Evolutionary conservation across 2,329 filamentous ascomycete species (phyloP), one percentile per base, ranked within the genome.

Genomic region (Macrophomina pseudophaseolina): DNA sequence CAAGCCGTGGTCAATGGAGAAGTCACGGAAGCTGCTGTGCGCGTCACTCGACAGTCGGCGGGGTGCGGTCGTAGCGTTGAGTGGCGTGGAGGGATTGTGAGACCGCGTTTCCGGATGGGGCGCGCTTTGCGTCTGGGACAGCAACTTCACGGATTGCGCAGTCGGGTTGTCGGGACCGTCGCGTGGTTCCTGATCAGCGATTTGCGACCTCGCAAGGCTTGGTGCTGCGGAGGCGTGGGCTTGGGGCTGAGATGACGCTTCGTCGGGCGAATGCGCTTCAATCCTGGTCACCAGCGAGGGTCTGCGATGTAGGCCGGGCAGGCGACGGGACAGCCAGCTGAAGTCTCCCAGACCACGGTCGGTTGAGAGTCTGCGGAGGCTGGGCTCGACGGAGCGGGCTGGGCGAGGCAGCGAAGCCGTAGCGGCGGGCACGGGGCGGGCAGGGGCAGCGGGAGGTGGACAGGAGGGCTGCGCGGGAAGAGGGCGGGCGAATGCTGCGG

Each of bases 21-120:
- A 58, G 70, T 62, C 48, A 67, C 51, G 59, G 52, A 60, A 28
- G 68, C n/a, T 35, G 65, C 64, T 68, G 18, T 44, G 66, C 44
- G 58, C 64, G 56, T 40, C 66, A 65, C 54, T 71, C 70, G 66
- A 69, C 70, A 58, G 74, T 71, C 54, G 60, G 63, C 69, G 72
- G 66, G 65, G 68, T 62, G 60, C 69, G 38, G 53, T 71, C 69
- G 69, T 68, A 68, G 68, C 68, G 69, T 65, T 70, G 53, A 65
- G 68, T 65, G 53, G 66, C 63, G 46, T 40, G 40, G 28, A 64
- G 46, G 65, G 56, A 66, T 58, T 67, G 67, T 69, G 67, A 67
- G 56, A 69, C 67, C 49, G 67, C 35, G 59, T 51, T 67, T 59
- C 68, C 67, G 62, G 52, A 66, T 63, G 35, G 38, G 67, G 68